These are phyloP conservation scores for Penicillium psychrofluorescens DNA, from an alignment of 495 filamentous ascomycete species.

Conservation along the genomic window DNA sequence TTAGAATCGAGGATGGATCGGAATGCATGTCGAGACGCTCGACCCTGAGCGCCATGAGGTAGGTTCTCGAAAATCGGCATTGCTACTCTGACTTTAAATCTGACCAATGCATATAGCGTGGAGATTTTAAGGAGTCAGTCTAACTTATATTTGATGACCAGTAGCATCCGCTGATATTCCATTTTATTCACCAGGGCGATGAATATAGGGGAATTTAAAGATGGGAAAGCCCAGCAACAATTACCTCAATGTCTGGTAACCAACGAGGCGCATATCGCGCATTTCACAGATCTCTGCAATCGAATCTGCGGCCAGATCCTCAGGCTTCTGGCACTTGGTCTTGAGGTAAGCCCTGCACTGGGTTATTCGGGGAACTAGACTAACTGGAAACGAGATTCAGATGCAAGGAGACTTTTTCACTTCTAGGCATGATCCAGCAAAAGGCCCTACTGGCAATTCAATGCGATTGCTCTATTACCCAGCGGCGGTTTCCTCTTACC, in stretches of 20 bases:
- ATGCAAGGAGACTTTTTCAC: slow-evolving; percentile 55
- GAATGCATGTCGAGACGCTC: slow-evolving; percentile 72
- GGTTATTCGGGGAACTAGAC: background rate
- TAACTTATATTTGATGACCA: no score
- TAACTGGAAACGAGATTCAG: background rate
- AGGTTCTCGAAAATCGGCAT: slow-evolving; percentile 3
- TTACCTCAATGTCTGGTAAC: slow-evolving; percentile 50
- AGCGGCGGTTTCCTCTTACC: slow-evolving; percentile 17
- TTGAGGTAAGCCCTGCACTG: slow-evolving; percentile 37
- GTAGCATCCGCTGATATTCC: no score
- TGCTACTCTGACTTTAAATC: background rate
- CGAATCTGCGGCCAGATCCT: slow-evolving; percentile 57
- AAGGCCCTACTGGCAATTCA: slow-evolving; percentile 53
- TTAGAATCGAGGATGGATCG: slow-evolving; percentile 69
- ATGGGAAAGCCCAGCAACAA: slow-evolving; percentile 61
- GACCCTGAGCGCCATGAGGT: slow-evolving; percentile 69
- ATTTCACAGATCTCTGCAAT: slow-evolving; percentile 58
- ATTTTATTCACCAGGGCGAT: slow-evolving; percentile 48
- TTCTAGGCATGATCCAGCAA: slow-evolving; percentile 48
- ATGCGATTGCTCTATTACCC: slow-evolving; percentile 69
- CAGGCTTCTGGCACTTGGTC: slow-evolving; percentile 59
- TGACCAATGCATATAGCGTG: background rate
- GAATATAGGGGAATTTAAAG: slow-evolving; percentile 64
- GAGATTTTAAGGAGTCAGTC: slow-evolving; percentile 7
- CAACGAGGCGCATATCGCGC: slow-evolving; percentile 43